Evolutionary conservation across 768 basidiomycete species (phyloP).

Genomic region (Tricholoma furcatifolium): DNA sequence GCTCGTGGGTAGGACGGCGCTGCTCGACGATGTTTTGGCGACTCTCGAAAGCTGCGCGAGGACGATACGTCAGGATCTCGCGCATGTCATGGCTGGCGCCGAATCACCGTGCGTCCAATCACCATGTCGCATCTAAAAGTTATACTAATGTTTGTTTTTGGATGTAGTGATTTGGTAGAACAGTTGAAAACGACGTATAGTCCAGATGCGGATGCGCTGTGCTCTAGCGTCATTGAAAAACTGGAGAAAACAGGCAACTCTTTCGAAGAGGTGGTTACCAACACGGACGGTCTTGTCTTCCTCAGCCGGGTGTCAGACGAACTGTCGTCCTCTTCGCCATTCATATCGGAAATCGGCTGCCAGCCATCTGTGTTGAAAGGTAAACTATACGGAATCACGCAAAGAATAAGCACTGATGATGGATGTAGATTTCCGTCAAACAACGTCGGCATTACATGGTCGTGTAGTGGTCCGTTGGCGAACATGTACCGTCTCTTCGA

Average conservation of each 20-base stretch:
- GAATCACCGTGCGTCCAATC: constrained; percentile 40
- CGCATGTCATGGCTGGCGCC: constrained; percentile 38
- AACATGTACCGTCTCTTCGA: constrained; percentile 34
- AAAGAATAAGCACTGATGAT: too few species aligned
- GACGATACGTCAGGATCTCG: constrained; percentile 59
- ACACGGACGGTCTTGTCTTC: constrained; percentile 40
- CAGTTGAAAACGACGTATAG: constrained; percentile 46
- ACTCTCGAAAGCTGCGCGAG: constrained; percentile 60
- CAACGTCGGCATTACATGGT: constrained; percentile 40
- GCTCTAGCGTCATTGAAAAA: constrained; percentile 37
- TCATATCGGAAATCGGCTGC: constrained; percentile 45
- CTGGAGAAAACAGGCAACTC: constrained; percentile 36
- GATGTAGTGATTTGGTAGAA: constrained; percentile 36
- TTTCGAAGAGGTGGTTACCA: constrained; percentile 23
- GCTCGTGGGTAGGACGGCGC: constrained; percentile 61
- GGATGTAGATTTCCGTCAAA: constrained; percentile 47
- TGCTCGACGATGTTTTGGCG: constrained; percentile 56
- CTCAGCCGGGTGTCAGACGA: constrained; percentile 50
- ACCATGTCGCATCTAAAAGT: background rate
- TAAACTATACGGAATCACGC: too few species aligned
- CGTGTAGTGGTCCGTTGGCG: constrained; percentile 56
- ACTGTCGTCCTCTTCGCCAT: constrained; percentile 40
- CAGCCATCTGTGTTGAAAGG: constrained; percentile 27
- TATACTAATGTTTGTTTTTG: constrained; percentile 1
- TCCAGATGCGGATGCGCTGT: constrained; percentile 49